A percentile compares a stretch with the other conserved stretches of the same genome.
phyloP scores from a whole-genome alignment of 352 stramenopile genomes.

The Globisporangium nodosum region DNA sequence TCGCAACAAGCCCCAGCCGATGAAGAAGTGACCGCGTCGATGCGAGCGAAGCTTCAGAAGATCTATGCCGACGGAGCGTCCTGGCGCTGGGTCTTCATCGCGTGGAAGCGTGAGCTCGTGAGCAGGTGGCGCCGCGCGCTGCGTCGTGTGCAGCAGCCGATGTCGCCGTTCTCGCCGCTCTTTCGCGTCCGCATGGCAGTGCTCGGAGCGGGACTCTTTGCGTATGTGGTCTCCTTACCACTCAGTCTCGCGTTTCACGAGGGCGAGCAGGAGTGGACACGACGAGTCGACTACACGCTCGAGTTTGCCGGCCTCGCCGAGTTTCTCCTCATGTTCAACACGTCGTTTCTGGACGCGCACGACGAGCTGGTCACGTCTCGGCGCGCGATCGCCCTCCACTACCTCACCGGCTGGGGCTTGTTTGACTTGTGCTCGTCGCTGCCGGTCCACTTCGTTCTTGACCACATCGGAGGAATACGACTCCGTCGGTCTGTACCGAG shows the following conservation, averaged over 20 bases:
- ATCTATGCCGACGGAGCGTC: neutral
- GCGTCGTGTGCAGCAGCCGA: neutral
- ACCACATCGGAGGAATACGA: neutral
- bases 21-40: neutral
- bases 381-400: constrained; percentile 1
- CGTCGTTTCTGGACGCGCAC: constrained; percentile 5
- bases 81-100: constrained; percentile 1
- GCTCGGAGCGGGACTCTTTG: neutral
- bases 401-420: constrained; percentile 7
- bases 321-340: constrained; percentile 9
- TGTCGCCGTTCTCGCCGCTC: neutral
- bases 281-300: neutral
- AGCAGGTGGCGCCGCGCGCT: neutral
- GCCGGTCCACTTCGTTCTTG: neutral
- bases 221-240: constrained; percentile 4
- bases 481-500: neutral
- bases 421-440: constrained; percentile 3
- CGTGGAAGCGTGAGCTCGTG: neutral
- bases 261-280: neutral
- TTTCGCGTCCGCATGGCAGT: neutral
- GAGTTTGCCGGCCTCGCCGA: constrained; percentile 5
- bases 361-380: constrained; percentile 8
- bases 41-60: neutral
- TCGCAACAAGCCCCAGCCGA: neutral
- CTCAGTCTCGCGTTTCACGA: constrained; percentile 1